Percentiles rank a stretch among this genome's conserved stretches.
Evolutionary conservation across 306 rosid genomes (phyloP).

Genomic region (Inga laurina): DNA sequence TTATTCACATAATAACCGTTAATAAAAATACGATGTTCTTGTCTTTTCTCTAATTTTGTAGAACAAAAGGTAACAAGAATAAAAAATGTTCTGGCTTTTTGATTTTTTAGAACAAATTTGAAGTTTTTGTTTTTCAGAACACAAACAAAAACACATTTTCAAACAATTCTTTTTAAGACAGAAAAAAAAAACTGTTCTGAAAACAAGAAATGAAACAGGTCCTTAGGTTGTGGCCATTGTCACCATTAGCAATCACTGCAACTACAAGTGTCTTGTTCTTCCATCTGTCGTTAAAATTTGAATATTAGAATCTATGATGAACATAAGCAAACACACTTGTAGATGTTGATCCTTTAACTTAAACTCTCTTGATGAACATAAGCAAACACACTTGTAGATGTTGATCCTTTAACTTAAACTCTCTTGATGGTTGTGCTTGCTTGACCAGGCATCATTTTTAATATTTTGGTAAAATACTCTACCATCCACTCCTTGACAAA

Average conservation of each 20-base stretch:
- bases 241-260: background rate
- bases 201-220: background rate
- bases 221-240: background rate
- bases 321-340: background rate
- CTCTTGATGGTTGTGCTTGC: background rate
- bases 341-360: background rate
- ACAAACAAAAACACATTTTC: background rate
- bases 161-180: background rate
- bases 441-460: background rate
- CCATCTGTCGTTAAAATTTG: background rate
- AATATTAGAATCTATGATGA: background rate
- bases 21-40: no score
- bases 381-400: background rate
- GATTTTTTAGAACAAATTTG: background rate
- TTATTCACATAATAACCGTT: no score
- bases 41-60: background rate
- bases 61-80: background rate
- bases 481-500: background rate
- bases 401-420: background rate
- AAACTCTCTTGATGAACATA: background rate
- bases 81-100: background rate
- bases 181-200: background rate
- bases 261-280: background rate
- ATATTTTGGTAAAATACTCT: background rate
- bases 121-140: no score